Evolutionary conservation across 805 yeast genomes (phyloP).

Genomic region (Kluyveromyces starmeri): DNA sequence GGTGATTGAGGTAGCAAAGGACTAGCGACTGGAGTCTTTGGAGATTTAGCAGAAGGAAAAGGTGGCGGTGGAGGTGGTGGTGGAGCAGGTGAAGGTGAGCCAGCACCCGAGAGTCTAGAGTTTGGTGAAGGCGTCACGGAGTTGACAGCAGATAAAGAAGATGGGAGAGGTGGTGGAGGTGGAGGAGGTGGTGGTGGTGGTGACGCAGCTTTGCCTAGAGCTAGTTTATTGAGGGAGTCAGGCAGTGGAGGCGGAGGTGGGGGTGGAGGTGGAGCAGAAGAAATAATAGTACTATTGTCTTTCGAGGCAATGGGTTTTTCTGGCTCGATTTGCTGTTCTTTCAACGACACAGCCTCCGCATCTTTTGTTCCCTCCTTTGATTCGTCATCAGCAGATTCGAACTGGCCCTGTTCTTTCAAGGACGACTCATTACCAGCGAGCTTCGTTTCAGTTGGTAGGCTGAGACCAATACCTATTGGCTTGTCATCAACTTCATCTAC

Average conservation of each 20-base stretch:
- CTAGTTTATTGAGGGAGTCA: not conserved
- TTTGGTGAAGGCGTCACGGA: not conserved
- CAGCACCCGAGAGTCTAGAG: no score
- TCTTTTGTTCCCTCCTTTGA: not conserved
- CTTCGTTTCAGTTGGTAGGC: no score
- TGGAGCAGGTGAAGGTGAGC: conserved; percentile 28
- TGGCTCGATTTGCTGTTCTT: not conserved
- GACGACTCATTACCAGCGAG: no score
- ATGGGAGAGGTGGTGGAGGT: conserved; percentile 6
- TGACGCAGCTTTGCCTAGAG: conserved; percentile 7
- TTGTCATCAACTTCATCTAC: not conserved
- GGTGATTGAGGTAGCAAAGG: conserved; percentile 29
- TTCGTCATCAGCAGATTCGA: not conserved
- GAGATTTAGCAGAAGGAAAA: not conserved
- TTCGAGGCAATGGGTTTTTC: conserved; percentile 4
- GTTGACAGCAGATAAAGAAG: conserved; percentile 14
- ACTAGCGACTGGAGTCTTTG: conserved; percentile 20
- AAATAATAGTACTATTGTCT: not conserved
- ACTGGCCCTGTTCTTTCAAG: not conserved
- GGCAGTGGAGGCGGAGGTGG: conserved; percentile 8
- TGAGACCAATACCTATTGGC: not conserved
- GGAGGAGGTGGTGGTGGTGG: conserved; percentile 12
- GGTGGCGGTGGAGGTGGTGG: conserved; percentile 29
- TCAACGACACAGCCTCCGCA: not conserved
- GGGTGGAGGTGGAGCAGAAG: conserved; percentile 10